phyloP scores from a whole-genome alignment of 1,284 basidiomycete species.

The Sporisorium sorghi region DNA sequence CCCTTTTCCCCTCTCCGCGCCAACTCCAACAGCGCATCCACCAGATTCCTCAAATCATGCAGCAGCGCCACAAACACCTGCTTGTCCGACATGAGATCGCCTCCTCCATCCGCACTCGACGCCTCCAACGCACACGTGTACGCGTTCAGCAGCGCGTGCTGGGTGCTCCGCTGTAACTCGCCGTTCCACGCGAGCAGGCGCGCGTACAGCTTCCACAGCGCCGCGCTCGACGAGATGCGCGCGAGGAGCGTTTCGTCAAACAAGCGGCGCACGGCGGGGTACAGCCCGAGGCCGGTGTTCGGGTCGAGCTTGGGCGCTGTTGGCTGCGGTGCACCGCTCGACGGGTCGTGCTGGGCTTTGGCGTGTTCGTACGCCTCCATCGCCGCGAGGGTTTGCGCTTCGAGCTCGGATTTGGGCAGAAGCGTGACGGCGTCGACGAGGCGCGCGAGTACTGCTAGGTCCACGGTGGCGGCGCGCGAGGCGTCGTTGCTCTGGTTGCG shows the following conservation, averaged over 20 bases:
- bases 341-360: not conserved
- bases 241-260: slow-evolving; percentile 83
- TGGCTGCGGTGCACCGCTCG: not conserved
- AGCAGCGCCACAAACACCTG: slow-evolving; percentile 17
- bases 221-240: slow-evolving; percentile 74
- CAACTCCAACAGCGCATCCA: slow-evolving; percentile 84
- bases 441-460: slow-evolving; percentile 86
- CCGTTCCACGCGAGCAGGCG: slow-evolving; percentile 55
- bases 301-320: slow-evolving; percentile 66
- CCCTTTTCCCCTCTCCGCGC: slow-evolving; percentile 70
- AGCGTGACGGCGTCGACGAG: slow-evolving; percentile 86
- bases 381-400: slow-evolving; percentile 17
- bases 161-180: slow-evolving; percentile 33
- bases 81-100: slow-evolving; percentile 31
- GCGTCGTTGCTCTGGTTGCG: slow-evolving; percentile 65
- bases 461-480: slow-evolving; percentile 75
- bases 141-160: slow-evolving; percentile 54
- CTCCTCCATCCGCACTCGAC: not conserved
- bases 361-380: slow-evolving; percentile 46
- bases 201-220: slow-evolving; percentile 59
- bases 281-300: slow-evolving; percentile 78
- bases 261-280: slow-evolving; percentile 76
- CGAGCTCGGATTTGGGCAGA: slow-evolving; percentile 22
- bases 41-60: slow-evolving; percentile 69
- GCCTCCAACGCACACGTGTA: slow-evolving; percentile 49